Evolutionary conservation across 331 rosid species (phyloP).

Genomic region (Malus hybrid): DNA sequence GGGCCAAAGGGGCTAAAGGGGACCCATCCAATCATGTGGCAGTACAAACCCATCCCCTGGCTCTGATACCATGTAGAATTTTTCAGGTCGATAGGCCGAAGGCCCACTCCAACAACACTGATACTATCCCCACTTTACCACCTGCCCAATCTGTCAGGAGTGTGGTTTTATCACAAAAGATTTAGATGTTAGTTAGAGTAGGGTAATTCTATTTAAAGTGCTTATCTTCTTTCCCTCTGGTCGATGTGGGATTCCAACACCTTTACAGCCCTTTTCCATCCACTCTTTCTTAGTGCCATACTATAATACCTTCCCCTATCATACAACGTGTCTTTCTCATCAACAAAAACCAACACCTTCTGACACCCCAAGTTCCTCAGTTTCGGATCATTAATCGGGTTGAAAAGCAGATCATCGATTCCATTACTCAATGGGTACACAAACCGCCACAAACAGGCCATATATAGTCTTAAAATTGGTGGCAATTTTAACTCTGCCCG

Average conservation of each 20-base stretch:
- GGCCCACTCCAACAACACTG: too few relatives aligned
- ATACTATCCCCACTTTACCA: too few relatives aligned
- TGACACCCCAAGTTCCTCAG: conserved; percentile 12
- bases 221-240: too few relatives aligned
- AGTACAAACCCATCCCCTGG: too few relatives aligned
- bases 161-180: too few relatives aligned
- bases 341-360: conserved; percentile 24
- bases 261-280: conserved; percentile 4
- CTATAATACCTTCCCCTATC: conserved; percentile 6
- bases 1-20: too few relatives aligned
- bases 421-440: background rate
- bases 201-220: too few relatives aligned
- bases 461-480: accelerated
- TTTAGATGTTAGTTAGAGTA: too few relatives aligned
- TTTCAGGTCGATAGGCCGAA: too few relatives aligned
- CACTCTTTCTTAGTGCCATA: conserved; percentile 3
- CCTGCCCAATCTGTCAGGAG: too few relatives aligned
- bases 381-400: conserved; percentile 18
- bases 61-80: too few relatives aligned
- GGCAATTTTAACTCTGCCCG: background rate
- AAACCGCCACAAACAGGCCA: background rate
- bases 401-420: conserved; percentile 9
- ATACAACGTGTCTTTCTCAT: conserved; percentile 9
- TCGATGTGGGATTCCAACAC: background rate
- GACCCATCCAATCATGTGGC: too few relatives aligned